Evolutionary conservation across 805 yeast species (phyloP), one percentile per base, ranked within the genome.

Genomic region (Metschnikowia anglica): DNA sequence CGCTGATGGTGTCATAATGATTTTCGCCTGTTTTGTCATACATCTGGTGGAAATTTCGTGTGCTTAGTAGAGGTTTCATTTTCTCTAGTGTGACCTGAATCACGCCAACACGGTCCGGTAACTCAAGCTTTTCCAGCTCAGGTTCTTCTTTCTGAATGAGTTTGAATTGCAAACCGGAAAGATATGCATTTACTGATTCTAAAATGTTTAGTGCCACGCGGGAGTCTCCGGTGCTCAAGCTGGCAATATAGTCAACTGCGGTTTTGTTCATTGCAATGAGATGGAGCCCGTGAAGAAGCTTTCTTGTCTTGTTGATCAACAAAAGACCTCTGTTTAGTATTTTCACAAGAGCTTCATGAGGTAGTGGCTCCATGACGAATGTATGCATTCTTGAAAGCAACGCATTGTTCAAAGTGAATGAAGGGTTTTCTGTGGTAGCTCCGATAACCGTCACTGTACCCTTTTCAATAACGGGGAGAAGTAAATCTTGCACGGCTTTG

Each of bases 1-100:
- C 99, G 11, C 96, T 86, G 5, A 93, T 93, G 1, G 96, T 80
- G 60, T 93, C 99, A 62, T 93, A 93, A 61, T 93, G 99, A 4
- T 81, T 79, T 54, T 93, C 99, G 1, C 97, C 97, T 25, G 80
- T 81, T 35, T 87, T 73, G 61, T 93, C 98, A 59, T 91, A 90
- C 52, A 82, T 66, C 63, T 79, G 70, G 36, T 66, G 73, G 43
- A 62, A 70, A 49, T 58, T 79, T 64, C 58, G 71, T 53, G 57
- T 80, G 49, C 37, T 77, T 52, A 48, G 61, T 17, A 70, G 47
- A 2, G 71, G 73, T 38, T 76, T 69, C 29, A 83, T 50, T 13
- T 60, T 48, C 0, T 66, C 67, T 10, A 63, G 58, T 1, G 63
- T 49, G 12, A 78, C 65, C 32, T 72, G 73, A 11, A 74, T 64